Percentiles rank a stretch among this genome's conserved stretches.
phyloP scores from a whole-genome alignment of 2,329 filamentous ascomycete genomes.

The Penicillium rolfsii region DNA sequence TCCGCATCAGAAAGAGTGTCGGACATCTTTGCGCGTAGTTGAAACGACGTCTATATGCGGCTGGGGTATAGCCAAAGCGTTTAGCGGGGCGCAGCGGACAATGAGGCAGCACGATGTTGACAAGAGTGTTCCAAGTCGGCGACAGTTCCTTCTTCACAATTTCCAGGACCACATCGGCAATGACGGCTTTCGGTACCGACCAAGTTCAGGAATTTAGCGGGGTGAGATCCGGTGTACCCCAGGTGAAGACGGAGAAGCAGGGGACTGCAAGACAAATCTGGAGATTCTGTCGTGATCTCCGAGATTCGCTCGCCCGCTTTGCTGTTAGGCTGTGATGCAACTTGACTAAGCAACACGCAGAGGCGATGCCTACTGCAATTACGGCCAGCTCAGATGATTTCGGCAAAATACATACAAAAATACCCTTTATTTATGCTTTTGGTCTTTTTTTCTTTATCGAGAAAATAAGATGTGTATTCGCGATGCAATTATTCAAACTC shows the following conservation, averaged over 20 bases:
- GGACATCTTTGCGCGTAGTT: slow-evolving; percentile 40
- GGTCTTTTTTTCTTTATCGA: not conserved
- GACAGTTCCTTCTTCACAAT: not conserved
- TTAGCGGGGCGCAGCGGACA: not conserved
- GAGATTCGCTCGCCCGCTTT: slow-evolving; percentile 34
- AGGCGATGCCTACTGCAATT: not conserved
- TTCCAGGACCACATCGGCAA: not conserved
- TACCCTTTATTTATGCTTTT: not conserved
- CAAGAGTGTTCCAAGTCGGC: not conserved
- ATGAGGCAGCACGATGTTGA: not conserved
- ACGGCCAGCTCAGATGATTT: not conserved
- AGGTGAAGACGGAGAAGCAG: slow-evolving; percentile 33
- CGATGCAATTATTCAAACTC: not conserved
- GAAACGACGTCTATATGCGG: slow-evolving; percentile 6
- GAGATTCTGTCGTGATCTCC: slow-evolving; percentile 39
- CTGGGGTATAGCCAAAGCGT: not conserved
- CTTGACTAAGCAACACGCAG: slow-evolving; percentile 33
- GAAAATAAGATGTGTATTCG: not conserved
- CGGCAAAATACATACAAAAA: not conserved
- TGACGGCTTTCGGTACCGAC: not conserved
- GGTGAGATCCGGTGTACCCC: not conserved
- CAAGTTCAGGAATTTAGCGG: not conserved
- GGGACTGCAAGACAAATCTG: slow-evolving; percentile 13
- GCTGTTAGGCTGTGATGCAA: slow-evolving; percentile 7
- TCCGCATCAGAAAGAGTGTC: slow-evolving; percentile 54